Percentiles rank a stretch among this genome's conserved stretches.
Evolutionary conservation across 257 asterid genomes (phyloP).

Genomic region (Plantago ovata): DNA sequence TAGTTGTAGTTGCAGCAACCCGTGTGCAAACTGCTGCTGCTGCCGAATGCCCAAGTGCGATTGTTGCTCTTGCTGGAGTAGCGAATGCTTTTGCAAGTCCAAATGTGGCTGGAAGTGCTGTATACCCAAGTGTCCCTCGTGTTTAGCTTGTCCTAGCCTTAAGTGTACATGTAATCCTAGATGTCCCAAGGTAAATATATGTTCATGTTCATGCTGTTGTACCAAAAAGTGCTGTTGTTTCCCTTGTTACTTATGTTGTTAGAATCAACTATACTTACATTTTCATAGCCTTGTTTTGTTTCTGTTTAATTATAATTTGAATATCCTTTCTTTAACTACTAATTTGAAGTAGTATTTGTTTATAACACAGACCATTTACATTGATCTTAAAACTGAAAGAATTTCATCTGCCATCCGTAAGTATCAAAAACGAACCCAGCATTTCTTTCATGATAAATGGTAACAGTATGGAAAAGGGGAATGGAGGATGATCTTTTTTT

Average conservation of each 20-base stretch:
- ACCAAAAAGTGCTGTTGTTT: slow-evolving; percentile 41
- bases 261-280: slow-evolving; percentile 20
- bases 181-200: slow-evolving; percentile 40
- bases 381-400: too few relatives aligned
- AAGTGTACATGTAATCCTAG: slow-evolving; percentile 32
- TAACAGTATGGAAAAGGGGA: too few relatives aligned
- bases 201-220: slow-evolving; percentile 55
- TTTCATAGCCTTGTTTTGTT: slow-evolving; percentile 5
- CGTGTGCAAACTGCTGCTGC: slow-evolving; percentile 30
- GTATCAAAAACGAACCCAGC: too few relatives aligned
- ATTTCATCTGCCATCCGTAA: too few relatives aligned
- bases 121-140: slow-evolving; percentile 39
- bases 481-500: too few relatives aligned
- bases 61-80: slow-evolving; percentile 29
- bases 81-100: slow-evolving; percentile 35
- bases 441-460: too few relatives aligned
- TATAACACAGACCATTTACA: too few relatives aligned
- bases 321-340: too few relatives aligned
- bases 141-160: slow-evolving; percentile 31
- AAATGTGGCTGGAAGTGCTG: slow-evolving; percentile 37
- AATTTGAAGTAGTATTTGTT: too few relatives aligned
- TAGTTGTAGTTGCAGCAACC: slow-evolving; percentile 31
- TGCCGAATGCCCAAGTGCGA: slow-evolving; percentile 43
- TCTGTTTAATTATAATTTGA: neutral
- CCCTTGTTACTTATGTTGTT: slow-evolving; percentile 59